A percentile compares a stretch with the other conserved stretches of the same genome.
Evolutionary conservation across 2,329 filamentous ascomycete genomes (phyloP).

Genomic region (Colletotrichum plurivorum): DNA sequence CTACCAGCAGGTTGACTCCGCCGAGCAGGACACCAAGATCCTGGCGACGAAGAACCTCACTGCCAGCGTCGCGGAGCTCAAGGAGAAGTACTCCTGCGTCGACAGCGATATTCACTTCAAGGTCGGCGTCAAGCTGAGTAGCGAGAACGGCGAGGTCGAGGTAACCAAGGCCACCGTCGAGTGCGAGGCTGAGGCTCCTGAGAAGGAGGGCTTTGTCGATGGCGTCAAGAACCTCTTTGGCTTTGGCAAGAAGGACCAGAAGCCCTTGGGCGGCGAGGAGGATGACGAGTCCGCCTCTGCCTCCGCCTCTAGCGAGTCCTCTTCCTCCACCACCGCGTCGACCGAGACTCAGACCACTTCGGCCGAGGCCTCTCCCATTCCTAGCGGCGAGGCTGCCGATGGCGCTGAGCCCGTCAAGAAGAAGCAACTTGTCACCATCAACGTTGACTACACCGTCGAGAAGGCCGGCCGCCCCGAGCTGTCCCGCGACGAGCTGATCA

Average conservation of each 20-base stretch:
- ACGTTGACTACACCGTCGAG: slow-evolving; percentile 64
- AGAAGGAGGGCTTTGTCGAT: slow-evolving; percentile 88
- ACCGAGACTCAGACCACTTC: slow-evolving; percentile 33
- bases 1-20: slow-evolving; percentile 77
- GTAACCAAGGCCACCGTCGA: slow-evolving; percentile 83
- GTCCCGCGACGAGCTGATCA: slow-evolving; percentile 62
- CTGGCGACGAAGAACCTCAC: slow-evolving; percentile 90
- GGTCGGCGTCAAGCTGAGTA: slow-evolving; percentile 80
- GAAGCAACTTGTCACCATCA: slow-evolving; percentile 70
- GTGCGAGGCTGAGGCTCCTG: slow-evolving; percentile 82
- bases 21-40: slow-evolving; percentile 73
- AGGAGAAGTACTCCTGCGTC: slow-evolving; percentile 83
- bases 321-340: slow-evolving; percentile 58
- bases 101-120: slow-evolving; percentile 85
- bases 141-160: slow-evolving; percentile 84
- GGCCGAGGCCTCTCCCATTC: slow-evolving; percentile 57
- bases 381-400: slow-evolving; percentile 63
- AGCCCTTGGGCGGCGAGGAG: slow-evolving; percentile 76
- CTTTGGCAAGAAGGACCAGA: slow-evolving; percentile 90
- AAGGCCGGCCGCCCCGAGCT: slow-evolving; percentile 66
- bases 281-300: slow-evolving; percentile 51
- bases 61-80: slow-evolving; percentile 82
- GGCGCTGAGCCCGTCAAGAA: slow-evolving; percentile 68
- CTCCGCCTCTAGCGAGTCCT: slow-evolving; percentile 56
- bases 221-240: slow-evolving; percentile 97